Evolutionary conservation across 495 filamentous ascomycete genomes (phyloP).

Genomic region (Umbilicaria muhlenbergii): DNA sequence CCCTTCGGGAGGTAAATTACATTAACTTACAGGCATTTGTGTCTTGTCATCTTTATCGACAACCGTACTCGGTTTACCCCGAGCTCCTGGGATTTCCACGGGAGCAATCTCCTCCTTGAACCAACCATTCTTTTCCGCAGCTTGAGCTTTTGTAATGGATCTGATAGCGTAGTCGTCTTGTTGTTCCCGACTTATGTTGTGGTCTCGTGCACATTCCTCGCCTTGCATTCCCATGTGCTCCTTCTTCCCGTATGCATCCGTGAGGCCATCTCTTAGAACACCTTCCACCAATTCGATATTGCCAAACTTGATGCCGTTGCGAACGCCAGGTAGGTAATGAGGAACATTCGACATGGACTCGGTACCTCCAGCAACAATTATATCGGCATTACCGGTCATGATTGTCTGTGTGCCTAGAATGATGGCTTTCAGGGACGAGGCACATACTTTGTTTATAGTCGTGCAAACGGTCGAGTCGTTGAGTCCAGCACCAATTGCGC

Average conservation of each 20-base stretch:
- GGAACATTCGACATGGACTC: constrained; percentile 97
- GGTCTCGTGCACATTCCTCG: constrained; percentile 81
- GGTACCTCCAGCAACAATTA: constrained; percentile 82
- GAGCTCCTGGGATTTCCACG: constrained; percentile 70
- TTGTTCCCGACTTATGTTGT: constrained; percentile 61
- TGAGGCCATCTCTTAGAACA: constrained; percentile 80
- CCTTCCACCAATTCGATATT: constrained; percentile 76
- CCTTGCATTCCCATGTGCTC: constrained; percentile 88
- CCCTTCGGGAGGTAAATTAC: constrained; percentile 20
- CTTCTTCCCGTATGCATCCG: constrained; percentile 75
- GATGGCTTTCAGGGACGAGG: constrained; percentile 82
- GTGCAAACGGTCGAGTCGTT: constrained; percentile 65
- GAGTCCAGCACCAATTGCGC: constrained; percentile 76
- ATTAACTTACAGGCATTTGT: constrained; percentile 41
- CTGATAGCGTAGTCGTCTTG: constrained; percentile 91
- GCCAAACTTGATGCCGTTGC: constrained; percentile 79
- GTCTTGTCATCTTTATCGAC: constrained; percentile 87
- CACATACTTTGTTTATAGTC: constrained; percentile 97
- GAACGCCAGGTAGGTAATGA: constrained; percentile 81
- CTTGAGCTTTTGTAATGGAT: constrained; percentile 80
- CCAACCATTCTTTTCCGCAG: constrained; percentile 58
- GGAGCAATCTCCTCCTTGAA: constrained; percentile 82
- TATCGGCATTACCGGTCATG: constrained; percentile 79
- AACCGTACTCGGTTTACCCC: constrained; percentile 72
- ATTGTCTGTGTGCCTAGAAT: constrained; percentile 93